Evolutionary conservation across 2,329 filamentous ascomycete genomes (phyloP).

Genomic region (Cercospora sesami): DNA sequence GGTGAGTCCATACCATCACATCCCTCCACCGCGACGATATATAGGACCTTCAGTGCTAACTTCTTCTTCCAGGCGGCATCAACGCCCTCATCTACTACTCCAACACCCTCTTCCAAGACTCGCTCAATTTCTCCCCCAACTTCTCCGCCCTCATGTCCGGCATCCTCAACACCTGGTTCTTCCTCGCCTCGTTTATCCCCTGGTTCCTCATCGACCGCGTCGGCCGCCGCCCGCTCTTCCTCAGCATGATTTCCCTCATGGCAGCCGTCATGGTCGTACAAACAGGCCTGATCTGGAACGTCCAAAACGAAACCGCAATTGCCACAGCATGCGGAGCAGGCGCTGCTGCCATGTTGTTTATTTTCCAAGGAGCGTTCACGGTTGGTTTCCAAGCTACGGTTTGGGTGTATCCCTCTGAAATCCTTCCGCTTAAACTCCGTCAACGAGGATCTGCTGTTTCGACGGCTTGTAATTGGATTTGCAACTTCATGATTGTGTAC

Average conservation of each 20-base stretch:
- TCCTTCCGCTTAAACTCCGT: conserved; percentile 49
- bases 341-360: conserved; percentile 59
- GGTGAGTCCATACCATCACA: conserved; percentile 19
- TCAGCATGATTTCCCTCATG: conserved; percentile 45
- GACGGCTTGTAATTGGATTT: conserved; percentile 36
- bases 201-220: conserved; percentile 44
- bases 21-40: too few relatives aligned
- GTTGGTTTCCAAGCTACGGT: conserved; percentile 60
- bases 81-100: conserved; percentile 37
- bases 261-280: conserved; percentile 66
- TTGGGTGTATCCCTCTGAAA: conserved; percentile 63
- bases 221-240: conserved; percentile 36
- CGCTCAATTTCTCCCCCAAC: conserved; percentile 30
- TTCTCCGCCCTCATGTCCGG: conserved; percentile 37
- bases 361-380: conserved; percentile 64
- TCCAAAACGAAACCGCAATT: conserved; percentile 33
- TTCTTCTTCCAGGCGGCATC: conserved; percentile 29
- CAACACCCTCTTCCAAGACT: conserved; percentile 35
- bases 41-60: neutral
- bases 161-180: conserved; percentile 51
- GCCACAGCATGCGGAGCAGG: conserved; percentile 29
- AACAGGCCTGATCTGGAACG: conserved; percentile 44
- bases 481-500: conserved; percentile 66
- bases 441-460: conserved; percentile 38
- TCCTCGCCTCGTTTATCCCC: conserved; percentile 52